phyloP scores from a whole-genome alignment of 2,329 filamentous ascomycete species.

The Colletotrichum cereale region DNA sequence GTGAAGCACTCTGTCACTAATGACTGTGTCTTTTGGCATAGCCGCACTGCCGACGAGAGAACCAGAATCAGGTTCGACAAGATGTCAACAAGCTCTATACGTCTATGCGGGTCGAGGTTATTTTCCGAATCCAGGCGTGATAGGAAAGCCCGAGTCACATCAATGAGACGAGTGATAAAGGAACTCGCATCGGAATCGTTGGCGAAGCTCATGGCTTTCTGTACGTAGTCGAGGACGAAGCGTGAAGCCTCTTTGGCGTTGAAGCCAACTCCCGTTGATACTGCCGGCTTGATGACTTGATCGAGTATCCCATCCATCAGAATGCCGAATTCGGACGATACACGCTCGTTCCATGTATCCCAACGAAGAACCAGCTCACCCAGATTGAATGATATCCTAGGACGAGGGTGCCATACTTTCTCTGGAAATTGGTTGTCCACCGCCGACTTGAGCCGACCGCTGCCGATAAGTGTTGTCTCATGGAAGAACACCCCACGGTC shows the following conservation, averaged over 20 bases:
- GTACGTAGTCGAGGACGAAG: conserved; percentile 64
- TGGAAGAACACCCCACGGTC: conserved; percentile 70
- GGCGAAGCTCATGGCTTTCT: conserved; percentile 56
- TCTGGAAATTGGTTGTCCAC: conserved; percentile 48
- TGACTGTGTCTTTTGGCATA: conserved; percentile 55
- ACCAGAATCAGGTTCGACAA: conserved; percentile 54
- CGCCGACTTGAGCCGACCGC: conserved; percentile 60
- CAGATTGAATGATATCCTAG: conserved; percentile 58
- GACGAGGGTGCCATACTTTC: conserved; percentile 48
- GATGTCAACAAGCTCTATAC: conserved; percentile 52
- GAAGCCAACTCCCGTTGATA: conserved; percentile 24
- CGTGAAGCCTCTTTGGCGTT: conserved; percentile 44
- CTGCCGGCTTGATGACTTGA: conserved; percentile 46
- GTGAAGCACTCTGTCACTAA: conserved; percentile 54
- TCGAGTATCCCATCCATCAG: conserved; percentile 71
- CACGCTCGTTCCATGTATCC: conserved; percentile 67
- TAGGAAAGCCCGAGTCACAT: conserved; percentile 57
- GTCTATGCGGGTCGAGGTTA: conserved; percentile 38
- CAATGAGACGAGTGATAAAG: conserved; percentile 59
- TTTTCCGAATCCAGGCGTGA: conserved; percentile 46
- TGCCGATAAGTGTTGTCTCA: conserved; percentile 69
- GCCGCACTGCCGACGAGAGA: conserved; percentile 49
- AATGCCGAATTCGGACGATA: conserved; percentile 72
- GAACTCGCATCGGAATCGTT: conserved; percentile 51
- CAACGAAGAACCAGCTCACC: conserved; percentile 65